Evolutionary conservation across 2,329 filamentous ascomycete species (phyloP), one percentile per base, ranked within the genome.

Genomic region (Aspergillus bombycis): DNA sequence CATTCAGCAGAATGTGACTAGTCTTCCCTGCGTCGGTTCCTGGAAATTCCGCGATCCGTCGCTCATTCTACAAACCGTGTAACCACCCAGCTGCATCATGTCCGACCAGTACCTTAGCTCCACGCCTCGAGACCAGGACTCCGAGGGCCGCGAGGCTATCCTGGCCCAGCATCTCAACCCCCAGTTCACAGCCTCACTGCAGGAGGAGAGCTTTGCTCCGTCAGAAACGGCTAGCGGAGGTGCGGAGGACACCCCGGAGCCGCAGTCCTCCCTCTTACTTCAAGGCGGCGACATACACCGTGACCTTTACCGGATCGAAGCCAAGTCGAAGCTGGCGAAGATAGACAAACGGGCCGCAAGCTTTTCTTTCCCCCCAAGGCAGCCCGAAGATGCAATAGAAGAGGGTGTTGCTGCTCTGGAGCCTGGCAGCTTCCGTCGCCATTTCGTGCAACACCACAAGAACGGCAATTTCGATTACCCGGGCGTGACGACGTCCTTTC

Each of bases 261-360:
- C 78, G 52, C 86, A 89, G 64, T 92, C 90, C 1, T 93, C 91
- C 0, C 80, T 93, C 59, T 86, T 83, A 63, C 82, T 93, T 3
- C 90, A 91, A 72, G 91, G 91, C 58, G 91, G 91, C 46, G 91
- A 94, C 71, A 89, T 94, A 26, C 91, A 93, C 74, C 88, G 91
- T 38, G 89, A 92, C 70, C 85, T 94, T 38, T 94, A 91, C 83
- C 90, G 87, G 73, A 88, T 92, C 70, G 87, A 89, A 65, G 87
- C 88, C 19, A 82, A 87, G 45, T 67, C 70, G 7, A 71, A 71
- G 41, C 69, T 65, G 45, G 79, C 75, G 75, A 84, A 71, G 70
- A 79, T 77, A 74, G 81, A 79, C 68, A 80, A 86, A 71, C 85
- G 91, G 65, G 83, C 91, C 19, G 85, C 85, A 59, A 92, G 90